Evolutionary conservation across 768 basidiomycete genomes (phyloP), one percentile per base, ranked within the genome.

Genomic region (Rhodotorula sphaerocarpa): DNA sequence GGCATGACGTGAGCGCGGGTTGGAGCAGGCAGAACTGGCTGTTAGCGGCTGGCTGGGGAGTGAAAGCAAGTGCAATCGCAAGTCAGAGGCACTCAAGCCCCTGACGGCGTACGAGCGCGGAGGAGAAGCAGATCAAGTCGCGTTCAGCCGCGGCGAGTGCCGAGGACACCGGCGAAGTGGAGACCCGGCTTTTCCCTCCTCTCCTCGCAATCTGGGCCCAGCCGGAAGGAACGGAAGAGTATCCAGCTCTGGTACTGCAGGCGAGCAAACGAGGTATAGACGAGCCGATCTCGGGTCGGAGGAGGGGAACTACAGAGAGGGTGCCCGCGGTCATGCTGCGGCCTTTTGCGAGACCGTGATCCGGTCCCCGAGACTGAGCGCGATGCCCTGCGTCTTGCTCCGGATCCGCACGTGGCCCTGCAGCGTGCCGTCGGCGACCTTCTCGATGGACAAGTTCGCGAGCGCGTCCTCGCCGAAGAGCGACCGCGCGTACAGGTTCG

Each of bases 301-400:
- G 42, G 36, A 10, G 10, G 16, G 16, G 42, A 43, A 43, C 14
- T 9, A 12, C 15, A 20, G 42, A 43, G 7, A 12, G 36, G 16
- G 36, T 10, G 10, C 47, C 16, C 20, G 14, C 15, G 18, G 23
- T 39, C 36, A 55, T 31, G 47, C 43, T 53, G 39, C 44, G 48
- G 31, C 28, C 57, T 69, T 57, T 53, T 69, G 67, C 10, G n/a
- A 27, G 12, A 69, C 39, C 9, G 67, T 69, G 33, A 69, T 65
- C 12, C 60, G 30, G 47, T 92, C 90, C n/a, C 90, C 93, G 65
- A 99, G 76, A 23, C 88, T 89, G 65, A 96, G 79, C 3, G 93
- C 93, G 65, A 97, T 96, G 56, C 93, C 93, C 75, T 97, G 93
- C 28, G 93, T 96, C 78, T 97, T 96, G 73, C 88, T 90, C 61